phyloP scores from a whole-genome alignment of 169 alveolate genomes.

The Miamiensis avidus region DNA sequence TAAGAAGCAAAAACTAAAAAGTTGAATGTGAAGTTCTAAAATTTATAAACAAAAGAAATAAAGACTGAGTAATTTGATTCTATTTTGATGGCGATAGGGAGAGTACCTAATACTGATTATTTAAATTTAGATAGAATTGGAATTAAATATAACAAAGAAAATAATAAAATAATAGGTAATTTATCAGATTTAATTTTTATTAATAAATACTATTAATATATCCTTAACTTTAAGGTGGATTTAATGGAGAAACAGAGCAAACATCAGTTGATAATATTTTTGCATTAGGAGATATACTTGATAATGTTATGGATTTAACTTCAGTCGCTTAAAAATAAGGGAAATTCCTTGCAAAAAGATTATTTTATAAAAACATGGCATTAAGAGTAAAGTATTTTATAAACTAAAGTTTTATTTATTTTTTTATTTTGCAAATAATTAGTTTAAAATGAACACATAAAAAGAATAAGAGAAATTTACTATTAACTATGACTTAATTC shows the following conservation, averaged over 20 bases:
- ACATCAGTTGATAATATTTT: conserved; percentile 48
- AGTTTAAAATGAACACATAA: background rate
- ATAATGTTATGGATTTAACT: background rate
- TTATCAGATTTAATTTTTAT: background rate
- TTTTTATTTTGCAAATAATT: conserved; percentile 54
- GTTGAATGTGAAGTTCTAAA: background rate
- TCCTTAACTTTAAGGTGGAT: background rate
- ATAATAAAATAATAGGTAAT: background rate
- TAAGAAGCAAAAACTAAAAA: background rate
- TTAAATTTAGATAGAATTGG: background rate
- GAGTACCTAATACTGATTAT: background rate
- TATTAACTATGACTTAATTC: conserved; percentile 81
- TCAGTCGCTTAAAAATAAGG: background rate
- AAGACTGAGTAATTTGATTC: background rate
- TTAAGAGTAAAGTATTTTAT: background rate
- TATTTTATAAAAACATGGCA: background rate
- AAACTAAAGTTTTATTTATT: background rate
- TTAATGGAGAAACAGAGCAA: background rate
- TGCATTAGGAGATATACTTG: conserved; percentile 73
- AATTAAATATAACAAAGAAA: background rate
- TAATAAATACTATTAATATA: background rate
- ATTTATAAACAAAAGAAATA: background rate
- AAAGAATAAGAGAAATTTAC: conserved; percentile 50
- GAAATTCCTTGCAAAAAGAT: background rate
- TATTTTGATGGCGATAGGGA: background rate